These are phyloP conservation scores for Ophiostoma quercus DNA, from an alignment of 2,329 filamentous ascomycete genomes.

Conservation along the genomic window DNA sequence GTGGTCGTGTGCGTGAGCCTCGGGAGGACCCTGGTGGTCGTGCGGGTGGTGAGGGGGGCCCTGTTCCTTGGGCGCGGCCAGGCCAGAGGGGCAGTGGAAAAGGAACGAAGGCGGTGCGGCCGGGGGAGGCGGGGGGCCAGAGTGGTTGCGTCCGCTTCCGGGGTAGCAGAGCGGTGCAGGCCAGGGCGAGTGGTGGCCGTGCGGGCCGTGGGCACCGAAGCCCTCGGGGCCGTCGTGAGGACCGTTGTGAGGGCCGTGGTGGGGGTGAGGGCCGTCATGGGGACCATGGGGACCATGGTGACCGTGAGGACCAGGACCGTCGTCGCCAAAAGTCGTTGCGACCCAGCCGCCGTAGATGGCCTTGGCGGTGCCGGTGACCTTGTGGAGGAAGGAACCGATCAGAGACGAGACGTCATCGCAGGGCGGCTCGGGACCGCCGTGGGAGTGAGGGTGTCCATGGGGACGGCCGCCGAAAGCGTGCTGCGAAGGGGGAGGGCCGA, in stretches of 20 bases:
- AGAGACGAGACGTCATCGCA: constrained; percentile 41
- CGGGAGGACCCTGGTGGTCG: neutral
- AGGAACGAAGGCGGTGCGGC: constrained; percentile 24
- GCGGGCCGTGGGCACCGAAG: neutral
- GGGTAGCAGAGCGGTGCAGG: constrained; percentile 17
- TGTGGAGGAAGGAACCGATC: constrained; percentile 37
- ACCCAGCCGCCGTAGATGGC: constrained; percentile 32
- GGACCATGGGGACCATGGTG: neutral
- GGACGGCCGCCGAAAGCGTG: constrained; percentile 3
- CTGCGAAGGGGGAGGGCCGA: constrained; percentile 17
- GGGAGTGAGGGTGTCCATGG: constrained; percentile 1
- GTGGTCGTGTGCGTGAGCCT: neutral
- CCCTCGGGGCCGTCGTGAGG: neutral
- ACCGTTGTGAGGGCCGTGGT: neutral
- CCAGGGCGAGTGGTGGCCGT: neutral
- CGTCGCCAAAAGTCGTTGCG: constrained; percentile 18
- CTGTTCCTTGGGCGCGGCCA: neutral
- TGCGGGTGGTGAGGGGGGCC: neutral
- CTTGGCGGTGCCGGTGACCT: constrained; percentile 37
- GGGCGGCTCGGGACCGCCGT: neutral
- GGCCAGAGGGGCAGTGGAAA: constrained; percentile 27
- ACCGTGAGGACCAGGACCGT: constrained; percentile 14
- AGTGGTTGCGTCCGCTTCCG: neutral
- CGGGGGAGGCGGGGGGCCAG: constrained; percentile 18
- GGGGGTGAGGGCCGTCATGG: neutral